Base-by-base conservation (phyloP, 2,329 filamentous ascomycete genomes). In the Nothopassalora personata region DNA sequence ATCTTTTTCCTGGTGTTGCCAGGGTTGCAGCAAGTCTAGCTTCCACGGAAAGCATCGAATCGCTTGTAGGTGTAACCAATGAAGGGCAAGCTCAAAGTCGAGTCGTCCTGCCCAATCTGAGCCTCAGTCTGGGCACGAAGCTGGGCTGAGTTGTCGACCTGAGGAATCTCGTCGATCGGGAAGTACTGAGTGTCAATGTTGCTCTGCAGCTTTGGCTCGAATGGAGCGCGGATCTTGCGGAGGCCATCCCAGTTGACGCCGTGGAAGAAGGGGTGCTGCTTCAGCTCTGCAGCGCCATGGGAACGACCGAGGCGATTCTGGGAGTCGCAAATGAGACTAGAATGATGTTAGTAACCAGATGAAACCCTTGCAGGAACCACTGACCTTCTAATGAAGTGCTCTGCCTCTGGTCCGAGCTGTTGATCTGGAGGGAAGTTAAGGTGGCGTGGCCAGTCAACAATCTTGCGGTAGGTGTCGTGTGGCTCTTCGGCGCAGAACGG, bases 131-230 rank as follows among this genome's bases (percentile, higher is more conserved):
- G 90, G 19, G 90, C 90, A 73, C 91, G 89, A 70, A 96, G 83
- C 65, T 90, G 83, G 27, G 91, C 94, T 57, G 89, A 91, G 64
- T 91, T 96, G 74, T 97, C 92, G 57, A 91, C 93, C 79, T 97
- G 93, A 69, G 96, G 91, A 72, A 99, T 97, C 76, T 99, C 94
- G 72, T 99, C 94, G 54, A 91, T 97, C 9, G 94, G 94, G 86
- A 99, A 99, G 81, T 99, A 97, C 50, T 92, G 93, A 19, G 94
- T 96, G 73, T 99, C 94, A 69, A 96, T 89, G 74, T 94, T 94
- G 63, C 91, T 96, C 61, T 89, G 89, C 64, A 99, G 81, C 71
- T 91, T 91, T 2, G 94, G 94, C 78, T 97, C 93, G 73, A 99
- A 99, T 0, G 94, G 94, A 59, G 94, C 94, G 39, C 92, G 88